A percentile compares a stretch with the other conserved stretches of the same genome.
These are phyloP conservation scores for Datura wrightii DNA, from an alignment of 257 asterid genomes.

Conservation along the genomic window DNA sequence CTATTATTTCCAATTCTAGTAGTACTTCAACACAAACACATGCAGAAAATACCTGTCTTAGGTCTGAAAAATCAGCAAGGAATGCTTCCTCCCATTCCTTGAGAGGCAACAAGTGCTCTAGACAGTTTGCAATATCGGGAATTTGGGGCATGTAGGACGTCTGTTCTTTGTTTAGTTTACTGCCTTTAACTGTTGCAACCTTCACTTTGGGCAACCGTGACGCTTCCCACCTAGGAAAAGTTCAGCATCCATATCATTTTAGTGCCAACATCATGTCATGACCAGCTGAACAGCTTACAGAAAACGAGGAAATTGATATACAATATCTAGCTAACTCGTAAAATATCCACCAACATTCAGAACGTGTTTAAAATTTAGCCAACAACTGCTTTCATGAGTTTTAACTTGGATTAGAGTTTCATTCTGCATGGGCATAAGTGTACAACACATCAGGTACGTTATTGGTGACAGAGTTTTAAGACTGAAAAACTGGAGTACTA, in stretches of 20 bases:
- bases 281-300: not conserved
- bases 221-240: constrained; percentile 80
- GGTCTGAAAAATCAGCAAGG: constrained; percentile 80
- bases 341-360: not conserved
- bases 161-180: constrained; percentile 61
- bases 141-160: constrained; percentile 87
- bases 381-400: not conserved
- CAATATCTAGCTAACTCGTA: constrained; percentile 2
- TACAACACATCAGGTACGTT: not conserved
- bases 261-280: not conserved
- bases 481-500: not conserved
- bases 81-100: constrained; percentile 94
- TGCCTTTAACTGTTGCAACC: constrained; percentile 61
- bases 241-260: constrained; percentile 27
- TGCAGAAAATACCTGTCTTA: constrained; percentile 64
- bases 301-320: not conserved
- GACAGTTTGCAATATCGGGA: constrained; percentile 83
- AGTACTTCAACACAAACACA: not conserved
- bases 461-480: constrained; percentile 6
- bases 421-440: not conserved
- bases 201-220: constrained; percentile 74
- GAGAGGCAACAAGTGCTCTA: constrained; percentile 73
- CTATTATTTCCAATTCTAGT: not conserved
- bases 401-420: not conserved
- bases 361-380: not conserved